Evolutionary conservation across 495 filamentous ascomycete species (phyloP), one percentile per base, ranked within the genome.

Genomic region (Halenospora varia): DNA sequence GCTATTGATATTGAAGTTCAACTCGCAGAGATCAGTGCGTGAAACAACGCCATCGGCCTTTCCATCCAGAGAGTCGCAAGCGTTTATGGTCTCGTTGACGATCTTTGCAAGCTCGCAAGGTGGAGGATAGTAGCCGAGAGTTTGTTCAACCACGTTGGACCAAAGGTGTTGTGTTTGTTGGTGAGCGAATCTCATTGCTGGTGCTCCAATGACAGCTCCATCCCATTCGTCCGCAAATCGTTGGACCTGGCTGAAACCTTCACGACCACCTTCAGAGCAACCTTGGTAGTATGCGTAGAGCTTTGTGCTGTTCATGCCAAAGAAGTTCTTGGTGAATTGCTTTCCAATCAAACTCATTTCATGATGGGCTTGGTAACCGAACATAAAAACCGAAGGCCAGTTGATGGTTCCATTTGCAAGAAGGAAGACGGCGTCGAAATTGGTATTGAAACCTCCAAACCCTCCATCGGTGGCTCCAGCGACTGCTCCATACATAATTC

Each of bases 101-200:
- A 74, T 57, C 6, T 66, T 56, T 24, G 73, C 67, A 0, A 76
- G 9, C 58, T 55, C 51, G 42, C 71, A 75, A 1, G 56, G 53
- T 0, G 74, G 70, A 24, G 79, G 77, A 63, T 70, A 80, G 65
- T 82, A 80, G 53, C 70, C 69, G 11, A 75, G 48, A 10, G 73
- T 75, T 50, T 76, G 56, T 60, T 80, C 76, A 6, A 78, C 75
- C 1, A 68, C 65, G 11, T 67, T 62, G 15, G 76, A 64, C 53
- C 70, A 75, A 1, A 81, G 56, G 56, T 81, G 79, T 48, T 77
- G 65, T 22, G 78, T 73, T 63, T 82, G 80, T 57, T 80, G 74
- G 50, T 77, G 73, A 10, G 66, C 70, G 51, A 71, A 77, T 0
- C 79, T 71, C 67, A 82, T 76, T 6, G 80, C 80, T 2, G 80